phyloP scores from a whole-genome alignment of 225 moss, liverwort and hornwort species.

The Sphagnum contortum region DNA sequence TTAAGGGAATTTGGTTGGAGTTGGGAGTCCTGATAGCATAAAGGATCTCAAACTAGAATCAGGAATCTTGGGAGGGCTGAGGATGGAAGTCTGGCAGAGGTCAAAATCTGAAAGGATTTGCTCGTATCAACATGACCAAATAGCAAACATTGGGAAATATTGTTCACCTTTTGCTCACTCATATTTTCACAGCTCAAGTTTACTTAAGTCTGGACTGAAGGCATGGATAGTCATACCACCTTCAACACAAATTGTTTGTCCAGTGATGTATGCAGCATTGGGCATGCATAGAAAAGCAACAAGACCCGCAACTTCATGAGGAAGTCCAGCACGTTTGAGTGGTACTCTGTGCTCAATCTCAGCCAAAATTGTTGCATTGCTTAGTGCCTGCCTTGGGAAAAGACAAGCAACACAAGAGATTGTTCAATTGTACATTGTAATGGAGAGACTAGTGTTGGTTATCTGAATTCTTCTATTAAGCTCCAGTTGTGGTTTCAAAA shows the following conservation, averaged over 20 bases:
- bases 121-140: too few species aligned
- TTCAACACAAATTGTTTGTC: conserved; percentile 60
- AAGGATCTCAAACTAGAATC: too few species aligned
- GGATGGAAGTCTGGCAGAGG: too few species aligned
- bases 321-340: conserved; percentile 60
- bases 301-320: conserved; percentile 61
- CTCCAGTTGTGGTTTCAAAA: too few species aligned
- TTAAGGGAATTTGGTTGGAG: too few species aligned
- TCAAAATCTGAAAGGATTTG: too few species aligned
- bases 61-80: too few species aligned
- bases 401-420: background rate
- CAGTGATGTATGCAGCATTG: conserved; percentile 60
- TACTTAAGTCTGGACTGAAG: conserved; percentile 9
- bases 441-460: background rate
- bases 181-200: too few species aligned
- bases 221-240: conserved; percentile 62
- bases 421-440: background rate
- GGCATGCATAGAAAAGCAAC: conserved; percentile 79
- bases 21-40: too few species aligned
- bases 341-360: conserved; percentile 54
- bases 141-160: too few species aligned
- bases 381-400: conserved; percentile 21
- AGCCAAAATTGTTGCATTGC: conserved; percentile 30
- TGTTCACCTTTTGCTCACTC: too few species aligned
- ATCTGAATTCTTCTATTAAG: too few species aligned